Evolutionary conservation across 805 yeast species (phyloP).

Genomic region (Scheffersomyces stipitis): DNA sequence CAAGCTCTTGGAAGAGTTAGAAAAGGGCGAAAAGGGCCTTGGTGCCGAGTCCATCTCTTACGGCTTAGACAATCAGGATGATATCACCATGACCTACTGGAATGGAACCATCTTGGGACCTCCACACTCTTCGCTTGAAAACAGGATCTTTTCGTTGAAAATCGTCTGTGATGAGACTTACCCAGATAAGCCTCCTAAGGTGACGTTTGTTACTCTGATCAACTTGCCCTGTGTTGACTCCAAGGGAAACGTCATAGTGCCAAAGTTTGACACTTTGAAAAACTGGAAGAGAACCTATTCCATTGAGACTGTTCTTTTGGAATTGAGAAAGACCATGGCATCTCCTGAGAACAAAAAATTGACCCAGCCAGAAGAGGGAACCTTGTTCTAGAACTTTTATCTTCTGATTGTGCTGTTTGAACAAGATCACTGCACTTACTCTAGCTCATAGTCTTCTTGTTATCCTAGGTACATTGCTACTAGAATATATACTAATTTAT

Average conservation of each 20-base stretch:
- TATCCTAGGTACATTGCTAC: no score
- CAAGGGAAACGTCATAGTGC: slow-evolving; percentile 49
- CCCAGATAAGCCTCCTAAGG: slow-evolving; percentile 87
- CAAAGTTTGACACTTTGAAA: slow-evolving; percentile 63
- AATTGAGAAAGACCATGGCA: slow-evolving; percentile 85
- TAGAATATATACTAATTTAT: no score
- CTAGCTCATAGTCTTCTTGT: no score
- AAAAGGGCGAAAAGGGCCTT: slow-evolving; percentile 95
- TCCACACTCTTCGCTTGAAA: slow-evolving; percentile 86
- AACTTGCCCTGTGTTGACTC: slow-evolving; percentile 89
- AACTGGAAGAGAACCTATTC: slow-evolving; percentile 90
- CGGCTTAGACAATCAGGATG: slow-evolving; percentile 88
- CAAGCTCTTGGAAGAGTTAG: slow-evolving; percentile 91
- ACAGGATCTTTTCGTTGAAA: slow-evolving; percentile 82
- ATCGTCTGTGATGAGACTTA: slow-evolving; percentile 81
- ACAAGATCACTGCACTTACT: no score
- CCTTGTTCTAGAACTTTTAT: slow-evolving; percentile 59
- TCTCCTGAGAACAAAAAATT: slow-evolving; percentile 76
- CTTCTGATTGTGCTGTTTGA: no score
- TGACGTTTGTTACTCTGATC: slow-evolving; percentile 76
- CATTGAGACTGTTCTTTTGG: slow-evolving; percentile 90
- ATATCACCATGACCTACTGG: slow-evolving; percentile 93
- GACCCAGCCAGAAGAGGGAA: slow-evolving; percentile 90
- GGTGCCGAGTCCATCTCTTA: slow-evolving; percentile 97
- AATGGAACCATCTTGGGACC: slow-evolving; percentile 98